phyloP scores from a whole-genome alignment of 108 stramenopile species.

The Cyclotella choctawhatcheeana region DNA sequence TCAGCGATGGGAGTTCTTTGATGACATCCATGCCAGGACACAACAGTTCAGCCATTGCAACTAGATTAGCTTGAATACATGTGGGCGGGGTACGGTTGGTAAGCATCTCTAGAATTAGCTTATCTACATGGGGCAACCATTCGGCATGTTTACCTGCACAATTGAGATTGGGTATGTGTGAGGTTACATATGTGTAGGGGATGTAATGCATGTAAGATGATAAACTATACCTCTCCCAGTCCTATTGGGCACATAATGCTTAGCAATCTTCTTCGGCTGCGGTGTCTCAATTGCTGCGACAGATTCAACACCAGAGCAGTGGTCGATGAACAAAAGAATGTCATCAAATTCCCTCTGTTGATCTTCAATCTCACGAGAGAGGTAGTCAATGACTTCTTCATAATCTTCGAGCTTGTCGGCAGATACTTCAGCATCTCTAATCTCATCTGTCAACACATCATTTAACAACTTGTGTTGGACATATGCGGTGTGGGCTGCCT shows the following conservation, averaged over 20 bases:
- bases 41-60: not conserved
- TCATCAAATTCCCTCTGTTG: not conserved
- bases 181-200: not conserved
- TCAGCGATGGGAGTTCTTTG: slow-evolving; percentile 16
- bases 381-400: not conserved
- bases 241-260: not conserved
- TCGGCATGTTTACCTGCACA: not conserved
- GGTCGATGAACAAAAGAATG: not conserved
- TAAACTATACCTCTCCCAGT: not conserved
- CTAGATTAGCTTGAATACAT: not conserved
- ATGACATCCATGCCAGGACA: slow-evolving; percentile 3
- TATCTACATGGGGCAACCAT: slow-evolving; percentile 13
- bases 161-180: not conserved
- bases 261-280: not conserved
- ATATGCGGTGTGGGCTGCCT: not conserved
- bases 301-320: too few species aligned
- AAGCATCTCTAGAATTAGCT: slow-evolving; percentile 8
- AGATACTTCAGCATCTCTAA: not conserved
- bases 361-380: not conserved
- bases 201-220: not conserved
- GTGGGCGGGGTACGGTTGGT: slow-evolving; percentile 1
- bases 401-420: not conserved
- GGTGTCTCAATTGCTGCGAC: not conserved
- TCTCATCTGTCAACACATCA: not conserved
- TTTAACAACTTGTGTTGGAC: not conserved